A percentile compares a stretch with the other conserved stretches of the same genome.
Conservation (phyloP, 106 monocot genomes). For the Platanthera guangdongensis region DNA sequence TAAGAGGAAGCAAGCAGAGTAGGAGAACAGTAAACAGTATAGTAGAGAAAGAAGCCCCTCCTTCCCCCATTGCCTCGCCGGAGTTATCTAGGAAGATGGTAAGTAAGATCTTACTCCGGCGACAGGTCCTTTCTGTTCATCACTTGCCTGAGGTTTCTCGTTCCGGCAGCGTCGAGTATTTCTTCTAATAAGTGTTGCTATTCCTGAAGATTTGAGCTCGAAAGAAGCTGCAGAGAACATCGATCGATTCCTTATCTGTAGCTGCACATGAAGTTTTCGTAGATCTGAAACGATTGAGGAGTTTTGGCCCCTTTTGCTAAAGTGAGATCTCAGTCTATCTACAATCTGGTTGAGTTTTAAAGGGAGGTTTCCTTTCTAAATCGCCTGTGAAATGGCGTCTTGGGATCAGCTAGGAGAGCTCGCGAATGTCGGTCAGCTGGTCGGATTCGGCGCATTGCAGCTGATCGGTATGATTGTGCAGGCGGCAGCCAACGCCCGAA, state of each 20-base stretch:
- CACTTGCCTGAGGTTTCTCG: neutral
- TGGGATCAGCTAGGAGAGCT: conserved; percentile 24
- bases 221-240: neutral
- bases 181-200: neutral
- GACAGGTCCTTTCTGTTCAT: neutral
- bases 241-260: neutral
- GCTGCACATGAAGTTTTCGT: neutral
- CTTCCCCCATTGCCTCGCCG: neutral
- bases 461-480: conserved; percentile 15
- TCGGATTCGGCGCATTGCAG: conserved; percentile 12
- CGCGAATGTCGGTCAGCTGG: conserved; percentile 16
- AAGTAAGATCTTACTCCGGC: neutral
- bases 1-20: too few relatives aligned
- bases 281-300: neutral
- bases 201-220: conserved; percentile 4
- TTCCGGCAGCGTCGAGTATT: neutral
- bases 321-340: neutral
- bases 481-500: conserved; percentile 13
- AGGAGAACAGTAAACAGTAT: neutral
- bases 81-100: neutral
- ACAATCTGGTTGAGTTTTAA: neutral
- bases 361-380: neutral
- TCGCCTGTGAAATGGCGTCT: conserved; percentile 10
- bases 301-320: neutral
- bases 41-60: neutral